Percentiles rank a stretch among this genome's conserved stretches.
Evolutionary conservation across 345 rosid species (phyloP).

Genomic region (Excoecaria agallocha): DNA sequence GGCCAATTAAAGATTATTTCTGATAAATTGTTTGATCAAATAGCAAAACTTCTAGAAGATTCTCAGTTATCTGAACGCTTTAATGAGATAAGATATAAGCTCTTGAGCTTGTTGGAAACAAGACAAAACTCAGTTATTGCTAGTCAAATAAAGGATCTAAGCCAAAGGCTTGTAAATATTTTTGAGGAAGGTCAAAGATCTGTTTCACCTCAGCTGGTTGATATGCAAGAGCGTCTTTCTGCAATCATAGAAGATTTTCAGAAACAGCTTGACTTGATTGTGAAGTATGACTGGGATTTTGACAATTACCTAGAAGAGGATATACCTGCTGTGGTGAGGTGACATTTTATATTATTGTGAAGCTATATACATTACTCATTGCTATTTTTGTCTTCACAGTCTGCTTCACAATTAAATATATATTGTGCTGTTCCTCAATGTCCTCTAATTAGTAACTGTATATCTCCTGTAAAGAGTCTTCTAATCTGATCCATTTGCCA

Average conservation of each 20-base stretch:
- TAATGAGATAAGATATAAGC: constrained; percentile 65
- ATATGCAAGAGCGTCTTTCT: constrained; percentile 76
- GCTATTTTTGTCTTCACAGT: not conserved
- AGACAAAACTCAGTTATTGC: constrained; percentile 72
- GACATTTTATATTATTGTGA: constrained; percentile 41
- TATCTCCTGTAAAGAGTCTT: not conserved
- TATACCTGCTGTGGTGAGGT: constrained; percentile 98
- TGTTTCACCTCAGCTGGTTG: constrained; percentile 77
- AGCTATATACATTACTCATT: constrained; percentile 23
- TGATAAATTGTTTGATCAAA: constrained; percentile 73
- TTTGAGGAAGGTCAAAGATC: constrained; percentile 80
- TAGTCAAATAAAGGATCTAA: constrained; percentile 66
- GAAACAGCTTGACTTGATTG: constrained; percentile 87
- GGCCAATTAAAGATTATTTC: constrained; percentile 74
- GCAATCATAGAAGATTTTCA: constrained; percentile 83
- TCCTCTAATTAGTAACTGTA: not conserved
- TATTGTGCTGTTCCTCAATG: not conserved
- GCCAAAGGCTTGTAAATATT: constrained; percentile 65
- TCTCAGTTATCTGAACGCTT: constrained; percentile 63
- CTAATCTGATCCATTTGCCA: not conserved
- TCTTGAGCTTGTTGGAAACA: constrained; percentile 68
- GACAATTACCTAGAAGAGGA: constrained; percentile 92
- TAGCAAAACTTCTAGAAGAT: constrained; percentile 73
- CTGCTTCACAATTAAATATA: not conserved
- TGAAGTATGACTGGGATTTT: constrained; percentile 94